Evolutionary conservation across 306 rosid genomes (phyloP), one percentile per base, ranked within the genome.

Genomic region (Dicorynia guianensis): DNA sequence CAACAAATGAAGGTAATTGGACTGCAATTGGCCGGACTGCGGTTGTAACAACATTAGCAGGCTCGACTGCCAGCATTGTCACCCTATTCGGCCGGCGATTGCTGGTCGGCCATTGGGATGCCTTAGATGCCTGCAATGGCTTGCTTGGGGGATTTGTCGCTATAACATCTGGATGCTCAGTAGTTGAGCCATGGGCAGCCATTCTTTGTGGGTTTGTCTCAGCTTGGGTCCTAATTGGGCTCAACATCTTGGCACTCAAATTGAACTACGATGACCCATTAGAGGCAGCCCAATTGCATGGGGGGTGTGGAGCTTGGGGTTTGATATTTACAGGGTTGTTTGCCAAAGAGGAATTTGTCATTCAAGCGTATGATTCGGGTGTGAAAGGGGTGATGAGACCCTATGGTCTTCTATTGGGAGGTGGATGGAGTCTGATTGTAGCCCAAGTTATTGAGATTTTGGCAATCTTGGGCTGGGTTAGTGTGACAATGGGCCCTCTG

Each of bases 101-200:
- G 4, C 18, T 89, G 25, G 64, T 87, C 0, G 93, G 93, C 5
- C 97, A 91, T 2, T 91, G 95, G 96, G 91, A 89, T 73, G 90
- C 91, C 2, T 46, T 81, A 35, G 96, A 81, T 56, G 91, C 81
- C 8, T 92, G 93, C 83, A 87, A 87, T 58, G 97, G 97, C 14
- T 87, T 92, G 72, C 83, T 92, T 38, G 97, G 90, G 13, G 96
- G 96, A 49, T 83, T 92, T 73, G 97, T 92, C 0, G 93, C 96
- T 1, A 88, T 92, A 20, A 92, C 97, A 1, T 92, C 93, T 0
- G 96, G 97, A 4, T 89, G 96, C 68, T 82, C 91, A 0, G 93
- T 92, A n/a, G 97, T 92, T 0, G 96, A 88, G 59, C 92, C 96
- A 13, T 92, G 92, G 97, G 90, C 93, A 0, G 89, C 91, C 4